These are phyloP conservation scores for Gossypium laxum DNA, from an alignment of 441 rosid species.

Conservation along the genomic window DNA sequence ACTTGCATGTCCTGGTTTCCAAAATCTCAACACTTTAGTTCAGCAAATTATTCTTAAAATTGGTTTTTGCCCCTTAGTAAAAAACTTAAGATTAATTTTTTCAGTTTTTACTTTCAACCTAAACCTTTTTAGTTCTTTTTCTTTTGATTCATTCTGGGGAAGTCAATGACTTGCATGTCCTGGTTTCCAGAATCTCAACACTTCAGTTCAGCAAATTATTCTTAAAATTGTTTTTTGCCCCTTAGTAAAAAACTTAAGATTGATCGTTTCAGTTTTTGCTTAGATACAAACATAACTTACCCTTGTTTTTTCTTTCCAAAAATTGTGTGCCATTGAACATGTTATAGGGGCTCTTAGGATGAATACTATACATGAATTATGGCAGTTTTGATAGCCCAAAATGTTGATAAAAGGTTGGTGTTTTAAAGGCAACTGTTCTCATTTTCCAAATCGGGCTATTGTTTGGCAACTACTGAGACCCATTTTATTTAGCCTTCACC, in stretches of 20 bases:
- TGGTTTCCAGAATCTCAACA: neutral
- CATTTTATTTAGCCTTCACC: neutral
- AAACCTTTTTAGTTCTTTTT: neutral
- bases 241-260: neutral
- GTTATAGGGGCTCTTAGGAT: neutral
- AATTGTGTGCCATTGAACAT: neutral
- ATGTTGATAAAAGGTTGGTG: neutral
- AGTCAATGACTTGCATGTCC: neutral
- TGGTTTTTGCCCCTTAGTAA: neutral
- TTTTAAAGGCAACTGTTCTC: neutral
- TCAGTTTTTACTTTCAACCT: conserved; percentile 7
- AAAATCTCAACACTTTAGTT: neutral
- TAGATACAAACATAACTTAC: neutral
- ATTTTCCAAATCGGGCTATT: neutral
- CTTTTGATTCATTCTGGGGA: neutral
- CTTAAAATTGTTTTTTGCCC: neutral
- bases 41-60: neutral
- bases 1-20: conserved; percentile 1
- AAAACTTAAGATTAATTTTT: neutral
- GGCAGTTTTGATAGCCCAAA: neutral
- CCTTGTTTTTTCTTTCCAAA: neutral
- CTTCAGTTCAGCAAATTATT: neutral
- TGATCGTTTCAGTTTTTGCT: neutral
- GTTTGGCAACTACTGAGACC: neutral
- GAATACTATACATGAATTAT: neutral